phyloP scores from a whole-genome alignment of 306 rosid genomes.

The Psophocarpus tetragonolobus region DNA sequence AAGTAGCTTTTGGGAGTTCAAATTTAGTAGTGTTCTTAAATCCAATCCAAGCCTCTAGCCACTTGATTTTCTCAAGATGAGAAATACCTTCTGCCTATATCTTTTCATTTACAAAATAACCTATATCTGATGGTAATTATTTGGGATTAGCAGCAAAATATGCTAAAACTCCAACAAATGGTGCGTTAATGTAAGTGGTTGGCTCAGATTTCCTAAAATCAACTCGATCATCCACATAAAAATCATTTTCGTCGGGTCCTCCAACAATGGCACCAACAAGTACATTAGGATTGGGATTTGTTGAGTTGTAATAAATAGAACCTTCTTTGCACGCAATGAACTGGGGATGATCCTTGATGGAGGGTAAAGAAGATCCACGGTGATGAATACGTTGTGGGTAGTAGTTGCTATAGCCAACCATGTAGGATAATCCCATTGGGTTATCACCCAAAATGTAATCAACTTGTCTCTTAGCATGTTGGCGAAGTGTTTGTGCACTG shows the following conservation, averaged over 20 bases:
- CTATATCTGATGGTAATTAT: background rate
- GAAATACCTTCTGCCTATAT: conserved; percentile 41
- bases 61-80: conserved; percentile 51
- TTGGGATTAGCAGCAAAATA: conserved; percentile 67
- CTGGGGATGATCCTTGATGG: conserved; percentile 62
- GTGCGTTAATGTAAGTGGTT: conserved; percentile 86
- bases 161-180: conserved; percentile 78
- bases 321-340: conserved; percentile 77
- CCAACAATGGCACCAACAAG: conserved; percentile 82
- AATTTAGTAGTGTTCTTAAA: background rate
- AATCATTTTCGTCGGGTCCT: conserved; percentile 74
- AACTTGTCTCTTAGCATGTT: conserved; percentile 65
- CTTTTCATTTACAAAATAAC: conserved; percentile 23
- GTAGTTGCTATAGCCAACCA: conserved; percentile 73
- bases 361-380: conserved; percentile 84
- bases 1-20: background rate
- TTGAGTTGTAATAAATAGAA: conserved; percentile 59
- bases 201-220: conserved; percentile 81
- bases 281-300: conserved; percentile 66
- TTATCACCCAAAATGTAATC: conserved; percentile 84
- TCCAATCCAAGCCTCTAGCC: conserved; percentile 47
- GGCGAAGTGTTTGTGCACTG: conserved; percentile 58
- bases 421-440: conserved; percentile 79
- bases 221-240: conserved; percentile 62
- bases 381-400: conserved; percentile 79